These are phyloP conservation scores for Fusarium subglutinans DNA, from an alignment of 2,329 filamentous ascomycete genomes.

Conservation along the genomic window DNA sequence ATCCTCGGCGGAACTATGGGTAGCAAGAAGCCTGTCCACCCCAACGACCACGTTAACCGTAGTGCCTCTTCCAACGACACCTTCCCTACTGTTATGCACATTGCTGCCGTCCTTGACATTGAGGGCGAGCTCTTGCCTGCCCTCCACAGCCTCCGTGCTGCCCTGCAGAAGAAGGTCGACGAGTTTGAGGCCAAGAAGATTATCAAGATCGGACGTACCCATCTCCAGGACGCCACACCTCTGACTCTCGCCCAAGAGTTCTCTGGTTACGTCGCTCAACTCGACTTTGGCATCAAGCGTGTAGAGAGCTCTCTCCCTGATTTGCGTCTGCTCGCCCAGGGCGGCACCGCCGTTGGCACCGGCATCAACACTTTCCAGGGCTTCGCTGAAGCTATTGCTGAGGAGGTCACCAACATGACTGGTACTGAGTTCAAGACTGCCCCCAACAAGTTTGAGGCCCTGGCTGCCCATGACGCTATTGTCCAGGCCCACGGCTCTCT, in stretches of 20 bases:
- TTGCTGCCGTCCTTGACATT: constrained; percentile 93
- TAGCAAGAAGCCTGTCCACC: constrained; percentile 97
- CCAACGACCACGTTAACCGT: constrained; percentile 99
- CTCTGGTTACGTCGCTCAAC: constrained; percentile 94
- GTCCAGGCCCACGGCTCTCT: constrained; percentile 93
- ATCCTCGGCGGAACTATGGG: constrained; percentile 94
- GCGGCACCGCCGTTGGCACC: constrained; percentile 95
- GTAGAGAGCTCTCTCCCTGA: constrained; percentile 85
- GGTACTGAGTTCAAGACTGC: constrained; percentile 94
- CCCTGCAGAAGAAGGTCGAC: constrained; percentile 88
- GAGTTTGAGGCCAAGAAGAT: constrained; percentile 86
- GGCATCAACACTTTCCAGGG: constrained; percentile 98
- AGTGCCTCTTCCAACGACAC: constrained; percentile 98
- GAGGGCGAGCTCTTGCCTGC: constrained; percentile 86
- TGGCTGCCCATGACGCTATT: constrained; percentile 94
- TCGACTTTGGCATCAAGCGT: constrained; percentile 89
- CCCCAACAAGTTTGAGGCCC: constrained; percentile 98
- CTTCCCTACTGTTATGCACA: constrained; percentile 99
- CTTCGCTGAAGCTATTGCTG: constrained; percentile 92
- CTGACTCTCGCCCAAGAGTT: constrained; percentile 97
- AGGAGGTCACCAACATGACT: constrained; percentile 91
- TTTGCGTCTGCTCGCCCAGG: constrained; percentile 88
- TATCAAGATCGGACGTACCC: constrained; percentile 98
- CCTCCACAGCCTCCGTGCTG: constrained; percentile 81
- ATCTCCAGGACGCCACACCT: constrained; percentile 96